A percentile compares a stretch with the other conserved stretches of the same genome.
Evolutionary conservation across 352 stramenopile genomes (phyloP).

Genomic region (Phytophthora cactorum): DNA sequence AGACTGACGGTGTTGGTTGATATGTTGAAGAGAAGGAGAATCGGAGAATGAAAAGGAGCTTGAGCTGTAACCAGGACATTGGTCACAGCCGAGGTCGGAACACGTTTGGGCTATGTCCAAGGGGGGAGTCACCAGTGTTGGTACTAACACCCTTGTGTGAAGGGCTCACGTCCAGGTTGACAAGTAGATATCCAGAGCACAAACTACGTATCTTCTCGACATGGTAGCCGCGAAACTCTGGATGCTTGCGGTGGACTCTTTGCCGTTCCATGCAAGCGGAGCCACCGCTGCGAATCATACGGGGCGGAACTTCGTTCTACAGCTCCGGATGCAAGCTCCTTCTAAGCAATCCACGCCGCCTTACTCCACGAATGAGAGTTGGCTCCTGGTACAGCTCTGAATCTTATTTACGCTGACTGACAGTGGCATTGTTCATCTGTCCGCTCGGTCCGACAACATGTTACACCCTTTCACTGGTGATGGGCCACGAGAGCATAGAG

Average conservation of each 20-base stretch:
- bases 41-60: constrained; percentile 35
- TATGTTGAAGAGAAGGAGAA: constrained; percentile 13
- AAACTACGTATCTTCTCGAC: neutral
- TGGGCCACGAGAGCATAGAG: constrained; percentile 19
- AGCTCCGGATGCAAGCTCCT: constrained; percentile 16
- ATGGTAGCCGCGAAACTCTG: constrained; percentile 26
- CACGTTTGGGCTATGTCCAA: neutral
- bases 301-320: constrained; percentile 16
- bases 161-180: constrained; percentile 22
- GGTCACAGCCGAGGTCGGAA: constrained; percentile 7
- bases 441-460: constrained; percentile 11
- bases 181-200: constrained; percentile 17
- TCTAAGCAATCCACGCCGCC: constrained; percentile 4
- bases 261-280: constrained; percentile 19
- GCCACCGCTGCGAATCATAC: constrained; percentile 21
- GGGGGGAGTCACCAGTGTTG: neutral
- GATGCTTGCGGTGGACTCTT: constrained; percentile 21
- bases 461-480: constrained; percentile 7
- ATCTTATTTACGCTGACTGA: constrained; percentile 12
- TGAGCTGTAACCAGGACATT: constrained; percentile 6
- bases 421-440: constrained; percentile 6
- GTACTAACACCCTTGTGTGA: constrained; percentile 10
- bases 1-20: constrained; percentile 1
- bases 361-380: constrained; percentile 19
- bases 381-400: constrained; percentile 1